Conservation (phyloP, 2,329 filamentous ascomycete species). For the Lasiodiplodia theobromae region DNA sequence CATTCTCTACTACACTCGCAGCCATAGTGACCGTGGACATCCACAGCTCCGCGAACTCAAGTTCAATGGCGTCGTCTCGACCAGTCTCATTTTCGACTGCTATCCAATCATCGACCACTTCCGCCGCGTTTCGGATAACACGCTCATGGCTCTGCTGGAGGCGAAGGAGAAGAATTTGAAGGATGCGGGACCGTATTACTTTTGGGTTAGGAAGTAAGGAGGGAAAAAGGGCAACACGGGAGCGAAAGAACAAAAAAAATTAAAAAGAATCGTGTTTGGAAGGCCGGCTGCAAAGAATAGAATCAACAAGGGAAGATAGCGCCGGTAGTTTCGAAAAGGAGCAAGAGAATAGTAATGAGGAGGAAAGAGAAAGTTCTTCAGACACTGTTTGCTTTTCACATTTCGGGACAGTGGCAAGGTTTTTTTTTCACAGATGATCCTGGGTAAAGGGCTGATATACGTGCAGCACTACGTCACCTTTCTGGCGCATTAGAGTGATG, state of each 20-base stretch:
- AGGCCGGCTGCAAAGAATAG: not conserved
- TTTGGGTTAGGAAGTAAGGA: conserved; percentile 14
- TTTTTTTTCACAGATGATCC: not conserved
- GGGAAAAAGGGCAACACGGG: not conserved
- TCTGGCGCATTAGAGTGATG: not conserved
- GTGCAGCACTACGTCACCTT: not conserved
- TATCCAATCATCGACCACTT: conserved; percentile 43
- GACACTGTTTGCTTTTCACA: not conserved
- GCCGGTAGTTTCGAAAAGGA: not conserved
- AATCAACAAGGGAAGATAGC: not conserved
- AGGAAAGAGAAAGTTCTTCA: not conserved
- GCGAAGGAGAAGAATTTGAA: conserved; percentile 1
- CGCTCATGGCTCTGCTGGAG: conserved; percentile 41
- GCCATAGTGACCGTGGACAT: not conserved
- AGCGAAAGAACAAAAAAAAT: not conserved
- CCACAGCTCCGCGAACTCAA: conserved; percentile 37
- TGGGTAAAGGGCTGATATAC: not conserved
- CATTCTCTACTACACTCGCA: not conserved
- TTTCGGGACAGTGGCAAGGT: not conserved
- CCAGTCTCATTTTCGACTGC: conserved; percentile 42
- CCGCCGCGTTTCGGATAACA: conserved; percentile 38
- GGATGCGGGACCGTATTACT: conserved; percentile 4
- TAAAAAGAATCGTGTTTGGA: not conserved
- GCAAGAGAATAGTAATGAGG: not conserved
- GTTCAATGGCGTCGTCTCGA: conserved; percentile 37